A percentile compares a stretch with the other conserved stretches of the same genome.
Conservation (phyloP, 1,284 basidiomycete genomes). For the Ganoderma boninense region DNA sequence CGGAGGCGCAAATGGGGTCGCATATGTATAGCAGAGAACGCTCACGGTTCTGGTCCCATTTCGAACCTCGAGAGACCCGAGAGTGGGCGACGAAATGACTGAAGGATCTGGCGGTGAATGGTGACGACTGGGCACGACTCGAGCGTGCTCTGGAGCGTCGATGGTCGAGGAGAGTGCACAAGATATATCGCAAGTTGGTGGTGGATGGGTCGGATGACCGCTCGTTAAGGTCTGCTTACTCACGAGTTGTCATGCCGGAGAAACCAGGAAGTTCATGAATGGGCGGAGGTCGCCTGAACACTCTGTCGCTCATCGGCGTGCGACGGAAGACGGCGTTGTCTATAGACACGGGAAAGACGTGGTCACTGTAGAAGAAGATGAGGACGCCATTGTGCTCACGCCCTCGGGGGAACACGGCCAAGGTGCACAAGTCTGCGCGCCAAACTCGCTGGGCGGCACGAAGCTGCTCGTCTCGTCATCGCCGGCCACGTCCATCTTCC, state of each 20-base stretch:
- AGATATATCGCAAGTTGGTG: constrained; percentile 16
- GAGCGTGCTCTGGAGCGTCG: background rate
- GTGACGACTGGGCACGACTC: constrained; percentile 15
- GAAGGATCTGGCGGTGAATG: constrained; percentile 27
- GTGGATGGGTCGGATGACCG: constrained; percentile 8
- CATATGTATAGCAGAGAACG: constrained; percentile 5
- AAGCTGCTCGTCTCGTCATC: background rate
- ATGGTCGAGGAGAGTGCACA: background rate
- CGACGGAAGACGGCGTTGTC: background rate
- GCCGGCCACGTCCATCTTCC: background rate
- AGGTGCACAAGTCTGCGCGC: background rate
- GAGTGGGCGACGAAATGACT: constrained; percentile 22
- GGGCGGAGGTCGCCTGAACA: background rate
- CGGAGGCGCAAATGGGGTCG: background rate
- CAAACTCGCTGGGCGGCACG: background rate
- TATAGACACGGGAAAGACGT: background rate
- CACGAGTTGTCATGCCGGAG: constrained; percentile 1
- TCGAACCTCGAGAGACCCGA: constrained; percentile 27
- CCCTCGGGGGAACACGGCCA: constrained; percentile 1
- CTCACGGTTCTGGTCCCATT: constrained; percentile 35
- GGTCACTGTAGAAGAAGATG: background rate
- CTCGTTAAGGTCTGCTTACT: background rate
- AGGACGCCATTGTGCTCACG: background rate
- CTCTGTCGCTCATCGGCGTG: constrained; percentile 2
- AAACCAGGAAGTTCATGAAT: background rate